Evolutionary conservation across 2,329 filamentous ascomycete species (phyloP).

Genomic region (Monilinia fructicola): DNA sequence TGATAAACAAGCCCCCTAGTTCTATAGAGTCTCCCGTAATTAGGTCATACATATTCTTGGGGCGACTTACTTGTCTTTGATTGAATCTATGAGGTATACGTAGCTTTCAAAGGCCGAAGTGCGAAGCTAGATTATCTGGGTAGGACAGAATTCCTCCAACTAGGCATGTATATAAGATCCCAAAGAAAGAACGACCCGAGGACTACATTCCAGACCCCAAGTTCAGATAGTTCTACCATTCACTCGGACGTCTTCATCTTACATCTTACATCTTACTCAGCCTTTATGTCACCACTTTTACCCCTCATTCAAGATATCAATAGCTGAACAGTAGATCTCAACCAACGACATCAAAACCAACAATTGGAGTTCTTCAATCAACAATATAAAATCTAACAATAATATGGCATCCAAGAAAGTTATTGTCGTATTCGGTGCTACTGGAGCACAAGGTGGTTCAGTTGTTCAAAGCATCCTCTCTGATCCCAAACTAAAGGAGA

Average conservation of each 20-base stretch:
- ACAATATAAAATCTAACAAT: not conserved
- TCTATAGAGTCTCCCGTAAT: not conserved
- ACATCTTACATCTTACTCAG: not conserved
- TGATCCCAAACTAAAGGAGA: constrained; percentile 45
- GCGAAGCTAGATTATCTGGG: not conserved
- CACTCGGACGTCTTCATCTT: not conserved
- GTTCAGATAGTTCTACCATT: not conserved
- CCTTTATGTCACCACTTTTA: constrained; percentile 7
- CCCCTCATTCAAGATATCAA: not conserved
- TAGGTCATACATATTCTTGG: not conserved
- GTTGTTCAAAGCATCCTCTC: constrained; percentile 52
- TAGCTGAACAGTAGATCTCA: not conserved
- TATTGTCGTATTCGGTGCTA: constrained; percentile 50
- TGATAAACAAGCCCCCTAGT: not conserved
- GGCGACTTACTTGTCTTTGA: not conserved
- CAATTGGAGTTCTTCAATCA: not conserved
- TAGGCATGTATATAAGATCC: not conserved
- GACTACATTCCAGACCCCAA: not conserved
- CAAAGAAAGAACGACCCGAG: not conserved
- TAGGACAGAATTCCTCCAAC: not conserved
- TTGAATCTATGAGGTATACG: not conserved
- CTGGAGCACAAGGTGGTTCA: constrained; percentile 53
- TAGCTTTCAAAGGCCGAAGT: not conserved
- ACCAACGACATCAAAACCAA: constrained; percentile 1
- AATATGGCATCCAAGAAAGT: constrained; percentile 42